These are phyloP conservation scores for Glomus cerebriforme DNA, from an alignment of 192 early-diverging fungal genomes.

Conservation along the genomic window DNA sequence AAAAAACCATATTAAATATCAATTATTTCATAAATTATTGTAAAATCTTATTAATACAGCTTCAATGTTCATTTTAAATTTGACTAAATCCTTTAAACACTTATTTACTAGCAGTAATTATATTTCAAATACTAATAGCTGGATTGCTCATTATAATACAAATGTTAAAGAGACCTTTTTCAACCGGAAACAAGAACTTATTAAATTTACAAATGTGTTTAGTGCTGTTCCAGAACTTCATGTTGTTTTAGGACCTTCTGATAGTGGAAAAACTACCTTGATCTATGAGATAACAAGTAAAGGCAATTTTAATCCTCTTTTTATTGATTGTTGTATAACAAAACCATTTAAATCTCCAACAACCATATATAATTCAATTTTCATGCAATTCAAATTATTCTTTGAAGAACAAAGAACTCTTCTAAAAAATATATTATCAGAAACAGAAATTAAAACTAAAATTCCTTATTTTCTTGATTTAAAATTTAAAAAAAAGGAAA, in stretches of 20 bases:
- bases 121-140: too few relatives aligned
- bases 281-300: slow-evolving; percentile 8
- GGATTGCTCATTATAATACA: too few relatives aligned
- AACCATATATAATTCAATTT: slow-evolving; percentile 18
- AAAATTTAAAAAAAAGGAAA: background rate
- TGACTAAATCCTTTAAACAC: too few relatives aligned
- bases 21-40: too few relatives aligned
- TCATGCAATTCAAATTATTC: background rate
- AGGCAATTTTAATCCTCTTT: slow-evolving; percentile 18
- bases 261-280: slow-evolving; percentile 14
- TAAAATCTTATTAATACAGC: too few relatives aligned
- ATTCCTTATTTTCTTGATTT: background rate
- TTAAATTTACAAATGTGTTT: background rate
- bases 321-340: background rate
- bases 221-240: background rate
- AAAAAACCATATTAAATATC: too few relatives aligned
- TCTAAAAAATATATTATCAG: background rate
- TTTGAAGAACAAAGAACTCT: background rate
- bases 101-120: too few relatives aligned
- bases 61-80: too few relatives aligned
- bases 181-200: slow-evolving; percentile 10
- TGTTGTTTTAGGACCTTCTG: slow-evolving; percentile 21
- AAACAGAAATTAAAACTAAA: background rate
- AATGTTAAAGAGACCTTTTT: too few relatives aligned
- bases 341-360: too few relatives aligned